A percentile compares a stretch with the other conserved stretches of the same genome.
phyloP scores from a whole-genome alignment of 2,329 filamentous ascomycete species.

The Hypoxylon rubiginosum region DNA sequence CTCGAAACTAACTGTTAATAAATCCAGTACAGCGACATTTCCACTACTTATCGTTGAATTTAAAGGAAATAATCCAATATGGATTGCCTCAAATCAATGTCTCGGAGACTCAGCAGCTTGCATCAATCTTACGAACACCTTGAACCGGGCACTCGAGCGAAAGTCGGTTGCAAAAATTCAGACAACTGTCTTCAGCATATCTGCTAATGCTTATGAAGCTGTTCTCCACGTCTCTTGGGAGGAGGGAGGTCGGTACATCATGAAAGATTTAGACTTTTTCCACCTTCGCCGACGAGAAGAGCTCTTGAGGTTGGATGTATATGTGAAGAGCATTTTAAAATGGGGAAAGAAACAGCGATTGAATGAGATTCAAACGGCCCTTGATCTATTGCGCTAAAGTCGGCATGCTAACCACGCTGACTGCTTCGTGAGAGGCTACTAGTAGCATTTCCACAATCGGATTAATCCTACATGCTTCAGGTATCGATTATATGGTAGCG shows the following conservation, averaged over 20 bases:
- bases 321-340: neutral
- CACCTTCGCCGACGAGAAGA: neutral
- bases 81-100: constrained; percentile 5
- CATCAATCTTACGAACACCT: neutral
- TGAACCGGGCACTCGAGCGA: neutral
- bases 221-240: constrained; percentile 2
- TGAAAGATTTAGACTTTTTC: neutral
- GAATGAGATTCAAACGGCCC: neutral
- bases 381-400: neutral
- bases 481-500: no score
- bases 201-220: neutral
- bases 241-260: neutral
- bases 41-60: neutral
- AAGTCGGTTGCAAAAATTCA: neutral
- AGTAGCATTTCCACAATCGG: no score
- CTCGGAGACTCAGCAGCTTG: neutral
- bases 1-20: neutral
- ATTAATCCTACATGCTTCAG: no score
- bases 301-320: neutral
- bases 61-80: neutral
- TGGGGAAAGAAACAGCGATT: neutral
- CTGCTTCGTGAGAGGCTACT: no score
- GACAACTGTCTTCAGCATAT: constrained; percentile 1
- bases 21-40: neutral
- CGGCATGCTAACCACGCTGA: neutral